Evolutionary conservation across 2,329 filamentous ascomycete species (phyloP).

Genomic region (Calycina marina): DNA sequence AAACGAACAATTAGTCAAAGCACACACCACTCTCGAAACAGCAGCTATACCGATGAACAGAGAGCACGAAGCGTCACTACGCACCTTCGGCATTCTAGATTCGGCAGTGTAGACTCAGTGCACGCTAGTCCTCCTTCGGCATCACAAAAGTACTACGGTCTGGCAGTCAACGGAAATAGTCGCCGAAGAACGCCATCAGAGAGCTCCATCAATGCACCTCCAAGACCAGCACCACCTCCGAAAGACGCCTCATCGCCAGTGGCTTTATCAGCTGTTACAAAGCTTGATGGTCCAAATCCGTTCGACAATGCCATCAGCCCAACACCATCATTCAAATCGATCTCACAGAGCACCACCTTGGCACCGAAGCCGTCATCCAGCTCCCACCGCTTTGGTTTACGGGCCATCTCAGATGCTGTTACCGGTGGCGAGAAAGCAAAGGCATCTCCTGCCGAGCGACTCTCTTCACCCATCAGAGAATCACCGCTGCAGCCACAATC

Average conservation of each 20-base stretch:
- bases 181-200: conserved; percentile 27
- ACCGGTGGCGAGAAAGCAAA: conserved; percentile 38
- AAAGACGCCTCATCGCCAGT: conserved; percentile 38
- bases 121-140: conserved; percentile 46
- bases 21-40: conserved; percentile 53
- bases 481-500: conserved; percentile 48
- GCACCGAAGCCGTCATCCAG: conserved; percentile 28
- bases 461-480: conserved; percentile 31
- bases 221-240: conserved; percentile 40
- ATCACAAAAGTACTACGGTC: conserved; percentile 55
- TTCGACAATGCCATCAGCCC: conserved; percentile 17
- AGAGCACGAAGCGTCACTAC: conserved; percentile 49
- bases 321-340: conserved; percentile 33
- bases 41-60: conserved; percentile 66
- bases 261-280: conserved; percentile 43
- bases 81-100: conserved; percentile 59
- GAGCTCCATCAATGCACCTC: conserved; percentile 43
- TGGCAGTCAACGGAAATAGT: conserved; percentile 14
- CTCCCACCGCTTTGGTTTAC: conserved; percentile 49
- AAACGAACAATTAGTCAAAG: conserved; percentile 49
- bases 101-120: conserved; percentile 65
- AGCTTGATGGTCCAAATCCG: conserved; percentile 31
- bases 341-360: conserved; percentile 34
- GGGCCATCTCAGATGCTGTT: conserved; percentile 72
- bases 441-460: conserved; percentile 31